Conservation (phyloP, 2,329 filamentous ascomycete genomes). For the Metarhizium sp. region DNA sequence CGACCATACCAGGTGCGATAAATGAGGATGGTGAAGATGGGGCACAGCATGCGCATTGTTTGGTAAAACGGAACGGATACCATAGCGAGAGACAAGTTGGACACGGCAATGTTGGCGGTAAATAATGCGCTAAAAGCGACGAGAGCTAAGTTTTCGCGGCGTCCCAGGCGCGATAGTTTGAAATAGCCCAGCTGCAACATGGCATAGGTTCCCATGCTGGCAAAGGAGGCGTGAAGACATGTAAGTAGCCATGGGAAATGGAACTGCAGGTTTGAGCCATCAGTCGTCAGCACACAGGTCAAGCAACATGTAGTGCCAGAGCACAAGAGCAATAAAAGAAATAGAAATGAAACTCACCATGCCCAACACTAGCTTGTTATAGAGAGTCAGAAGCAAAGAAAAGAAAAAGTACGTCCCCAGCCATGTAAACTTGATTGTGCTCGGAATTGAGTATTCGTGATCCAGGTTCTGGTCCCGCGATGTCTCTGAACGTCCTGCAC, state of each 20-base stretch:
- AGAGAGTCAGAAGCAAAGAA: slow-evolving; percentile 40
- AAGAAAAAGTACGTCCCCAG: slow-evolving; percentile 43
- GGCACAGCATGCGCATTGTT: slow-evolving; percentile 51
- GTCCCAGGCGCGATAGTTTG: slow-evolving; percentile 40
- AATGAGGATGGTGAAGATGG: slow-evolving; percentile 53
- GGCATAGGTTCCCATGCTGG: slow-evolving; percentile 44
- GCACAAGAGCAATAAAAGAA: background rate
- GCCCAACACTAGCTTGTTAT: slow-evolving; percentile 49
- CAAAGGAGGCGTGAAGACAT: slow-evolving; percentile 46
- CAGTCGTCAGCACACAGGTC: background rate
- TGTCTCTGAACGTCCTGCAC: slow-evolving; percentile 17
- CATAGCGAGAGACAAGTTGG: slow-evolving; percentile 52
- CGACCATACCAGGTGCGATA: slow-evolving; percentile 47
- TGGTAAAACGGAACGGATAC: slow-evolving; percentile 59
- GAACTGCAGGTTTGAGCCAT: slow-evolving; percentile 28
- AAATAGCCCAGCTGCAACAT: slow-evolving; percentile 44
- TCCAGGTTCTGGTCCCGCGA: slow-evolving; percentile 26
- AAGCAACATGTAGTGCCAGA: background rate
- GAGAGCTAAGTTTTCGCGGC: slow-evolving; percentile 44
- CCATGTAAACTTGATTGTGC: slow-evolving; percentile 38
- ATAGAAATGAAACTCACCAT: slow-evolving; percentile 25
- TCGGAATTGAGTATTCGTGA: slow-evolving; percentile 35
- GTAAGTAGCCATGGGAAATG: slow-evolving; percentile 53
- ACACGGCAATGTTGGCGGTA: slow-evolving; percentile 54
- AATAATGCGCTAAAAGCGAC: slow-evolving; percentile 51